Percentiles rank a stretch among this genome's conserved stretches.
Conservation (phyloP, 2,329 filamentous ascomycete species). For the Aureobasidium mangrovei region DNA sequence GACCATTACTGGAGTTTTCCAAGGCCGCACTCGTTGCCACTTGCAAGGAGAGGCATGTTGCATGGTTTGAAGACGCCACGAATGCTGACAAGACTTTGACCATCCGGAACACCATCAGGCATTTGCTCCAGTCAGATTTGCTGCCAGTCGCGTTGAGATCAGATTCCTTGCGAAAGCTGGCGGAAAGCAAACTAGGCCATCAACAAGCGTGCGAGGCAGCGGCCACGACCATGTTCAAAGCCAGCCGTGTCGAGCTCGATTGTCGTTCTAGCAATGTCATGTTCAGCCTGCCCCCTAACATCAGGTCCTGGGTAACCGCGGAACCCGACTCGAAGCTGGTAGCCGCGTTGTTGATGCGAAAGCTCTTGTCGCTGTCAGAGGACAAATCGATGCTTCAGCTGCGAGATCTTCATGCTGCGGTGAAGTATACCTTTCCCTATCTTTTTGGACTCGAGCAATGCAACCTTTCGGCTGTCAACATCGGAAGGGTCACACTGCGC, state of each 20-base stretch:
- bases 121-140: conserved; percentile 48
- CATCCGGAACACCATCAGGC: conserved; percentile 68
- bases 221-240: conserved; percentile 47
- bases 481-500: background rate
- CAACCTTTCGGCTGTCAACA: background rate
- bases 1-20: conserved; percentile 60
- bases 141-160: conserved; percentile 65
- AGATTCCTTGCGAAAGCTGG: conserved; percentile 53
- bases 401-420: conserved; percentile 34
- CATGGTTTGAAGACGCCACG: conserved; percentile 78
- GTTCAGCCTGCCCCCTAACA: conserved; percentile 13
- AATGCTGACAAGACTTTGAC: conserved; percentile 73
- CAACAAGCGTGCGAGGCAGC: conserved; percentile 40
- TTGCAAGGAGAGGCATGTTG: conserved; percentile 57
- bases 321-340: conserved; percentile 7
- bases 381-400: conserved; percentile 38
- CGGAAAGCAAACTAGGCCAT: conserved; percentile 42
- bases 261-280: conserved; percentile 25
- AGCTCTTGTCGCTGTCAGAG: conserved; percentile 41
- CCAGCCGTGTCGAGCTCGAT: conserved; percentile 39
- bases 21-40: conserved; percentile 69
- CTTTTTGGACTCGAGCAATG: conserved; percentile 14
- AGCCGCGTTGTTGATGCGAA: conserved; percentile 39
- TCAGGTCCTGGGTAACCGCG: background rate
- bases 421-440: conserved; percentile 34